phyloP scores from a whole-genome alignment of 2,329 filamentous ascomycete species.

The Purpureocillium lavendulum region DNA sequence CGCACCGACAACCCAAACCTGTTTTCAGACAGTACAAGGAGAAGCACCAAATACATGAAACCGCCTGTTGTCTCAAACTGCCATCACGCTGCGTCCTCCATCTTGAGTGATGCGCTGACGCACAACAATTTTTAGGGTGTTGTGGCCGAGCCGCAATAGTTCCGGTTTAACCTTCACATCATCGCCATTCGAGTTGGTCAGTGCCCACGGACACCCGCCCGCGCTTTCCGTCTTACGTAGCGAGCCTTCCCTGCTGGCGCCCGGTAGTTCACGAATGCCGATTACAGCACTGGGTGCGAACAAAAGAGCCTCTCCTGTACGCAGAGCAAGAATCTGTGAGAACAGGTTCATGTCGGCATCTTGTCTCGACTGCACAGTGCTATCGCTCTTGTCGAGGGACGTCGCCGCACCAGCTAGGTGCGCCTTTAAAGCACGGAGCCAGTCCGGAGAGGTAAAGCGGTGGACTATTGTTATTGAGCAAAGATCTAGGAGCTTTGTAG shows the following conservation, averaged over 20 bases:
- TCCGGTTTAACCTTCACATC: neutral
- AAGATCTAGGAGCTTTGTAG: conserved; percentile 58
- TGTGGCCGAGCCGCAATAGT: conserved; percentile 21
- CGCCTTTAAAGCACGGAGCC: conserved; percentile 37
- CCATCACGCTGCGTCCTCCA: conserved; percentile 37
- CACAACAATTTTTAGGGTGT: conserved; percentile 30
- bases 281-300: conserved; percentile 37
- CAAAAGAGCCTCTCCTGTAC: conserved; percentile 35
- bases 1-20: no score
- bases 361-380: neutral
- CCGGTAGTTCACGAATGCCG: conserved; percentile 4
- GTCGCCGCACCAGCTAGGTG: conserved; percentile 44
- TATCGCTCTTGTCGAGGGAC: no score
- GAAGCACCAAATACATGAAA: no score
- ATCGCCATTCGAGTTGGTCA: no score
- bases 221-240: no score
- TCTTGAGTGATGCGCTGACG: conserved; percentile 33
- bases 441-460: conserved; percentile 59
- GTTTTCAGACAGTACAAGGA: no score
- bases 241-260: no score
- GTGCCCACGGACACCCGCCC: no score
- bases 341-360: conserved; percentile 23
- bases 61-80: no score
- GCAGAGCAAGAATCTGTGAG: conserved; percentile 30
- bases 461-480: conserved; percentile 67